Evolutionary conservation across 2,329 filamentous ascomycete genomes (phyloP).

Genomic region (Bertia moriformis): DNA sequence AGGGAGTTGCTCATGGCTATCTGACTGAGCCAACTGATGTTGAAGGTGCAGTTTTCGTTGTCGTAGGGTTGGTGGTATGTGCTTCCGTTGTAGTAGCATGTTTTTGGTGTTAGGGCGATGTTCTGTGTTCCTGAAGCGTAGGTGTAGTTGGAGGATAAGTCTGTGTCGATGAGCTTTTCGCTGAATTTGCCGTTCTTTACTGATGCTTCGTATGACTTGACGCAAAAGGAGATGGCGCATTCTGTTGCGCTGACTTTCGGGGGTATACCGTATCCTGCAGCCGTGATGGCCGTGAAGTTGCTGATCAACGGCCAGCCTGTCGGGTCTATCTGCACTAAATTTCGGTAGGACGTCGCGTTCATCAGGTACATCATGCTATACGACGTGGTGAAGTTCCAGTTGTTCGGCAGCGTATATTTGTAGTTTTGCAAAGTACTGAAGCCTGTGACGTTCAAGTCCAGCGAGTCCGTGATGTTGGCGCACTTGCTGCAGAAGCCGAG

Average conservation of each 20-base stretch:
- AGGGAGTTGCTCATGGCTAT: background rate
- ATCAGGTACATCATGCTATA: background rate
- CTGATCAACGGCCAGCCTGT: background rate
- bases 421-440: background rate
- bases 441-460: background rate
- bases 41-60: background rate
- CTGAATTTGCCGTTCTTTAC: background rate
- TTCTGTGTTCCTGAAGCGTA: background rate
- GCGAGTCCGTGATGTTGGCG: background rate
- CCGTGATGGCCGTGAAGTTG: background rate
- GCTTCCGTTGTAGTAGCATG: background rate
- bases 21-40: background rate
- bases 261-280: background rate
- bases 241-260: background rate
- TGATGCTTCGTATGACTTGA: background rate
- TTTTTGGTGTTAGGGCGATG: background rate
- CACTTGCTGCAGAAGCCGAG: background rate
- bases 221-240: background rate
- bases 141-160: background rate
- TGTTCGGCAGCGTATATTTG: background rate
- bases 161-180: background rate
- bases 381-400: background rate
- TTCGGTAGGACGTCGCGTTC: background rate
- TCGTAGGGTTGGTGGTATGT: background rate
- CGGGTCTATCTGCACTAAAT: background rate